Conservation (phyloP, 805 yeast genomes). For the Blastobotrys muscicola region DNA sequence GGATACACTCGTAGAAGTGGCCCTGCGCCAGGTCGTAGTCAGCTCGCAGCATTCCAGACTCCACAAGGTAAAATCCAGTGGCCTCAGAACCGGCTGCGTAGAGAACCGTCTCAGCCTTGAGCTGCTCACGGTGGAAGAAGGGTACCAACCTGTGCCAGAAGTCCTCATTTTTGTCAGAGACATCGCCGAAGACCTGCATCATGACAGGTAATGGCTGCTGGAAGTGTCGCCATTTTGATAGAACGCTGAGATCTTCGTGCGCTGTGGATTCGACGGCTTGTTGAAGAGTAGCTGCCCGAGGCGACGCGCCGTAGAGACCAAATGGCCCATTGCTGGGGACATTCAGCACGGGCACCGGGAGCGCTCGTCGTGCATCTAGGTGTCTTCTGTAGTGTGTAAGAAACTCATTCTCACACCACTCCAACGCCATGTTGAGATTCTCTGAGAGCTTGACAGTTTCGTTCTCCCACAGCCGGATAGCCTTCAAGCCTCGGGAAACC, state of each 20-base stretch:
- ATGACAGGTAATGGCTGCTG: constrained; percentile 55
- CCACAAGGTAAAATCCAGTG: constrained; percentile 51
- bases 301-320: constrained; percentile 19
- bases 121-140: constrained; percentile 41
- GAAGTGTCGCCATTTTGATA: constrained; percentile 27
- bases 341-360: constrained; percentile 1
- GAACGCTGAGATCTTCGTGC: constrained; percentile 22
- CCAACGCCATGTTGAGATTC: constrained; percentile 78
- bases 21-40: constrained; percentile 44
- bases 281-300: constrained; percentile 20
- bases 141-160: constrained; percentile 62
- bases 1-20: constrained; percentile 38
- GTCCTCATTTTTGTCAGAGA: constrained; percentile 38
- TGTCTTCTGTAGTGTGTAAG: constrained; percentile 49
- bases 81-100: constrained; percentile 38
- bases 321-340: constrained; percentile 1
- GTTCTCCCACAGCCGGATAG: constrained; percentile 66
- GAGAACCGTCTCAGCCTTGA: constrained; percentile 39
- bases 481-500: constrained; percentile 62
- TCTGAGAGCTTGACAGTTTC: constrained; percentile 55
- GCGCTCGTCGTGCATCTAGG: too few species aligned
- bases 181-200: constrained; percentile 54
- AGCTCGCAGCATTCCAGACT: constrained; percentile 43
- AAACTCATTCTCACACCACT: constrained; percentile 94
- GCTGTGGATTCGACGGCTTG: constrained; percentile 27